A percentile compares a stretch with the other conserved stretches of the same genome.
These are phyloP conservation scores for Cenchrus fungigraminus DNA, from an alignment of 176 grass and related monocot species.

Conservation along the genomic window DNA sequence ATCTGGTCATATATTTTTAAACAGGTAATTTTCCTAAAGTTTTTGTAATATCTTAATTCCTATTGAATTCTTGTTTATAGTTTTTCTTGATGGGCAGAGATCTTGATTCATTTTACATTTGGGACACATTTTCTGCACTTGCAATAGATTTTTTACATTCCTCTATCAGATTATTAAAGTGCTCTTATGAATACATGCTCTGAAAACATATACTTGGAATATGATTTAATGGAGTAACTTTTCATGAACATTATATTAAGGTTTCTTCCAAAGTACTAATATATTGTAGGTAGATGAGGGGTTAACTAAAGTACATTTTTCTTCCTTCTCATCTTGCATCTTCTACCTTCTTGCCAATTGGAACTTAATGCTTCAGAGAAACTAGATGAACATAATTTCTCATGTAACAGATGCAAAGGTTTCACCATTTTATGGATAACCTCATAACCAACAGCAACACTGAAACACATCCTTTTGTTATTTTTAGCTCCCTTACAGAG, in stretches of 20 bases:
- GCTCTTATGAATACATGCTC: neutral
- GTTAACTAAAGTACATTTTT: constrained; percentile 4
- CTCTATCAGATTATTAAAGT: constrained; percentile 10
- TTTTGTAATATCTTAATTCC: neutral
- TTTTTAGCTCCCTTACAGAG: constrained; percentile 92
- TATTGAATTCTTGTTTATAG: neutral
- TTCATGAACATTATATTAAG: neutral
- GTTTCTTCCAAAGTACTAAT: neutral
- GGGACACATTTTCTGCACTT: neutral
- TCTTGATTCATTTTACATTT: constrained; percentile 2
- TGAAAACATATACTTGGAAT: neutral
- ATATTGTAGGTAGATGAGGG: constrained; percentile 8
- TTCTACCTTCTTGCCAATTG: neutral
- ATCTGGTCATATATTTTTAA: constrained; percentile 93
- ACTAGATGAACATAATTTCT: neutral
- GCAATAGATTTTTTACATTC: neutral
- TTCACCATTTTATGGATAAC: neutral
- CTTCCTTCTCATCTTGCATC: neutral
- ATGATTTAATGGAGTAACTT: neutral
- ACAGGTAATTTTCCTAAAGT: constrained; percentile 58
- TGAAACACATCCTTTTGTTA: constrained; percentile 20
- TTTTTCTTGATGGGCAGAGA: constrained; percentile 8
- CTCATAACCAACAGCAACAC: neutral
- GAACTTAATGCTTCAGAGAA: constrained; percentile 25
- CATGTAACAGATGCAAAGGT: constrained; percentile 2